Percentiles rank a stretch among this genome's conserved stretches.
These are phyloP conservation scores for Harringtonia aguacate DNA, from an alignment of 2,329 filamentous ascomycete species.

Conservation along the genomic window DNA sequence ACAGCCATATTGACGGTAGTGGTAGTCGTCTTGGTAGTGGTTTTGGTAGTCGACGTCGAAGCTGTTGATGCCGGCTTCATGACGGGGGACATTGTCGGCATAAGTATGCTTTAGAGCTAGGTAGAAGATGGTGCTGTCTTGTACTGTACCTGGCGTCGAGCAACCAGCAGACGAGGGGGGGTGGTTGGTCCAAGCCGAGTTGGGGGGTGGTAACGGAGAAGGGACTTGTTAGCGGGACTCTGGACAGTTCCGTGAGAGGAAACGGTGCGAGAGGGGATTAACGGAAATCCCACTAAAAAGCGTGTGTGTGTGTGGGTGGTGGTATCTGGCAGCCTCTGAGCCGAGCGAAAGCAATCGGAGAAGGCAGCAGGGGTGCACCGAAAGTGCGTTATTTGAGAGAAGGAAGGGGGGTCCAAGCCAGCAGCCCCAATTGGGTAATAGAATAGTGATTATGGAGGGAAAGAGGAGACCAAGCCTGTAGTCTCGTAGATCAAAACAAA, in stretches of 20 bases:
- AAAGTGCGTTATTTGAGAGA: constrained; percentile 24
- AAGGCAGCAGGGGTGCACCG: not conserved
- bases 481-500: constrained; percentile 1
- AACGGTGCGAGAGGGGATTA: constrained; percentile 7
- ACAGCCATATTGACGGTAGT: constrained; percentile 50
- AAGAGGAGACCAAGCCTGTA: constrained; percentile 8
- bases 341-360: constrained; percentile 31
- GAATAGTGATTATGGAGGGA: constrained; percentile 2
- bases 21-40: constrained; percentile 19
- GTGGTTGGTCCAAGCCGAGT: constrained; percentile 2
- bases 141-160: not conserved
- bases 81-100: constrained; percentile 55
- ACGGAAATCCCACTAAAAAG: constrained; percentile 3
- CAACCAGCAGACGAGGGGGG: constrained; percentile 8
- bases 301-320: constrained; percentile 11
- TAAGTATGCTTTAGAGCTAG: constrained; percentile 34
- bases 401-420: constrained; percentile 9
- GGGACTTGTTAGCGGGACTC: constrained; percentile 9
- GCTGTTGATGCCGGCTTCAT: constrained; percentile 23
- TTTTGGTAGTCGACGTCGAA: constrained; percentile 5
- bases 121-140: not conserved
- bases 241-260: no score
- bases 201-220: constrained; percentile 14
- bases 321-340: constrained; percentile 14
- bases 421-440: constrained; percentile 5